phyloP scores from a whole-genome alignment of 176 grass and related monocot genomes.

The Chrysopogon serrulatus region DNA sequence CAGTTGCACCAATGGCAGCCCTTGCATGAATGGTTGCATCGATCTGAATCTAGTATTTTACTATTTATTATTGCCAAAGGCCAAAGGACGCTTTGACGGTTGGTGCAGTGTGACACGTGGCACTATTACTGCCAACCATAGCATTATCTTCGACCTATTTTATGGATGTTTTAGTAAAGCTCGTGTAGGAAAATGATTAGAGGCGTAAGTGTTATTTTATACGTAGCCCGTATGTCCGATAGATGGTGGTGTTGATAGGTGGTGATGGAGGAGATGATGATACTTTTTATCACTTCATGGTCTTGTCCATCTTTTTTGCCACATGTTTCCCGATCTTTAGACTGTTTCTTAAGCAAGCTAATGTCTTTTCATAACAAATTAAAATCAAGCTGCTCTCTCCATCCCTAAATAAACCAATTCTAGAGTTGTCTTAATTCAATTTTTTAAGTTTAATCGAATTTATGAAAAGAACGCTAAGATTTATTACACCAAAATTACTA shows the following conservation, averaged over 20 bases:
- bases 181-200: slow-evolving; percentile 18
- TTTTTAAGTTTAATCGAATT: no score
- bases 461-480: no score
- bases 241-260: neutral
- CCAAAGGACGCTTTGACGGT: neutral
- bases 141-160: slow-evolving; percentile 20
- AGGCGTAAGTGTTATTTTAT: neutral
- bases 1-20: slow-evolving; percentile 11
- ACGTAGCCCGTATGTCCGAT: neutral
- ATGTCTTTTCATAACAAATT: neutral
- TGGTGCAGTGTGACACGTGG: slow-evolving; percentile 18
- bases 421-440: no score
- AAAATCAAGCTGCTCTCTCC: neutral
- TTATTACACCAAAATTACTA: no score
- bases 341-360: slow-evolving; percentile 6
- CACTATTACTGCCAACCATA: neutral
- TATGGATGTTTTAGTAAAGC: neutral
- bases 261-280: neutral
- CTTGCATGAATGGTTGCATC: neutral
- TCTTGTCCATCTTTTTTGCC: slow-evolving; percentile 18
- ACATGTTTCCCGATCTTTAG: slow-evolving; percentile 18
- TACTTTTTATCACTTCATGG: slow-evolving; percentile 9
- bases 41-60: neutral
- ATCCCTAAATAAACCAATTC: no score
- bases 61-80: slow-evolving; percentile 17